Conservation (phyloP, 192 early-diverging fungal genomes). For the Coemansia sp. region DNA sequence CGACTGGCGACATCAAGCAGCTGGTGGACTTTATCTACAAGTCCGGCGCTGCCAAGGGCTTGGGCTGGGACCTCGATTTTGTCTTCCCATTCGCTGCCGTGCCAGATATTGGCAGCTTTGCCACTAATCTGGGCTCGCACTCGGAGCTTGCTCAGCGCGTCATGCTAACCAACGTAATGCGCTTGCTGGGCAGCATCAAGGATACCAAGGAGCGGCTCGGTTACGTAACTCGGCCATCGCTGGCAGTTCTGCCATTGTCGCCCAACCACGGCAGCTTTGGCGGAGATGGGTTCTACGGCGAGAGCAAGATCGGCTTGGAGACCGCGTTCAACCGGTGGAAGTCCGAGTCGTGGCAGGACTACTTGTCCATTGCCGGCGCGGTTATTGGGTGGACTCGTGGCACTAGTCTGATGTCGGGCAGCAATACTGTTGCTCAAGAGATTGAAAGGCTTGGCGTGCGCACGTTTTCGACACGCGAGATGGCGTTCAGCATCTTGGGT, state of each 20-base stretch:
- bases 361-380: slow-evolving; percentile 87
- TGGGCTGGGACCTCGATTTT: slow-evolving; percentile 94
- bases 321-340: slow-evolving; percentile 91
- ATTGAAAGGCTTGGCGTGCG: slow-evolving; percentile 87
- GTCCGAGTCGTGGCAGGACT: slow-evolving; percentile 86
- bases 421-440: slow-evolving; percentile 86
- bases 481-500: slow-evolving; percentile 93
- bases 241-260: slow-evolving; percentile 87
- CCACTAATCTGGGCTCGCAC: slow-evolving; percentile 81
- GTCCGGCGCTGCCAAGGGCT: slow-evolving; percentile 58
- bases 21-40: slow-evolving; percentile 90
- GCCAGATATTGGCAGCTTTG: slow-evolving; percentile 83
- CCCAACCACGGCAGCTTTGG: slow-evolving; percentile 98
- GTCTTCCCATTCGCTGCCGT: slow-evolving; percentile 96
- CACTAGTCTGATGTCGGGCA: slow-evolving; percentile 92
- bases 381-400: slow-evolving; percentile 98
- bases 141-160: slow-evolving; percentile 93
- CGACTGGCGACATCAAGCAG: slow-evolving; percentile 74
- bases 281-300: slow-evolving; percentile 88
- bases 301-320: slow-evolving; percentile 94
- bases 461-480: slow-evolving; percentile 92
- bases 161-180: slow-evolving; percentile 92
- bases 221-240: slow-evolving; percentile 85
- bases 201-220: slow-evolving; percentile 75
- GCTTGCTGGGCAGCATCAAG: slow-evolving; percentile 86